phyloP scores from a whole-genome alignment of 2,329 filamentous ascomycete species.

The Monilinia fructigena region DNA sequence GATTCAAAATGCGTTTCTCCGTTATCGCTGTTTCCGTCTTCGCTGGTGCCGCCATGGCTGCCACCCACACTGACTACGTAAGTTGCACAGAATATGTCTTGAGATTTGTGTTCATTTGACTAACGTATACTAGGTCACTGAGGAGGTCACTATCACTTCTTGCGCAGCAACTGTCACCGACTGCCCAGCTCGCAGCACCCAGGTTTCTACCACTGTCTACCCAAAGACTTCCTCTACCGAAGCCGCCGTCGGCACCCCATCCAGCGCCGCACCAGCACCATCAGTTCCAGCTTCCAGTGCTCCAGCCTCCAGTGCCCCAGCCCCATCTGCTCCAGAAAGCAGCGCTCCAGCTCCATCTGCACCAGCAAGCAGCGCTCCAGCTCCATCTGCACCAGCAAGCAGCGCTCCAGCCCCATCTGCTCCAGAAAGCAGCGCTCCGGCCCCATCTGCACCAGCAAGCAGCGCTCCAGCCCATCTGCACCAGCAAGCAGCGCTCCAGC shows the following conservation, averaged over 20 bases:
- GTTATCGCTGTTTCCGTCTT: constrained; percentile 25
- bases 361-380: neutral
- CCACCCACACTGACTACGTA: constrained; percentile 21
- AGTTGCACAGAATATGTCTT: neutral
- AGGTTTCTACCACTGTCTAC: constrained; percentile 17
- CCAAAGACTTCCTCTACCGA: constrained; percentile 2
- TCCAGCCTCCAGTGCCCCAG: neutral
- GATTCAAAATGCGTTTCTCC: constrained; percentile 30
- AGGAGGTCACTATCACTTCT: constrained; percentile 24
- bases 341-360: neutral
- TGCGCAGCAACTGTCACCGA: constrained; percentile 24
- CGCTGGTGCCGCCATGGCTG: constrained; percentile 24
- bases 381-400: neutral
- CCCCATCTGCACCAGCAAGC: neutral
- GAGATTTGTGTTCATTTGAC: neutral
- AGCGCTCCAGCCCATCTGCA: constrained; percentile 12
- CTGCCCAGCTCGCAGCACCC: constrained; percentile 24
- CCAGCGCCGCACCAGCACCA: neutral
- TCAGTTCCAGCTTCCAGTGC: neutral
- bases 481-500: neutral
- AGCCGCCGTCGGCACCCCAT: neutral
- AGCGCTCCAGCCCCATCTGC: neutral
- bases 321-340: neutral
- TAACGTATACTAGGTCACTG: constrained; percentile 16
- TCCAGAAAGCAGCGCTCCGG: neutral